Conservation (phyloP, 768 basidiomycete species). For the Boletus vinaceobasis region DNA sequence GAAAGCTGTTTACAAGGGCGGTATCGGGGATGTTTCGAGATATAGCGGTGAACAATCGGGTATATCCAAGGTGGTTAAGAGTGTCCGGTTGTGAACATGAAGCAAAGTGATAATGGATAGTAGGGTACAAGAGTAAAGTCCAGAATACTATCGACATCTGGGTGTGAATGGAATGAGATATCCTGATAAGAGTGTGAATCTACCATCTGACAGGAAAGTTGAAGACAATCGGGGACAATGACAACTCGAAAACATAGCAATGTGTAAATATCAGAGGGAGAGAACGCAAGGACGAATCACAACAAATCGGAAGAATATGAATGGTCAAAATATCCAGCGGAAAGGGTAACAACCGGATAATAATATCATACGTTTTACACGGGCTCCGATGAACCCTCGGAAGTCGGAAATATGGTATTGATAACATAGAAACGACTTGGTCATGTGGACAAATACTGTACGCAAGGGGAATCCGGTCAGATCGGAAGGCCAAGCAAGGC, state of each 20-base stretch:
- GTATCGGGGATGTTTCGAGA: constrained; percentile 62
- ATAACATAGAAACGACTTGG: constrained; percentile 18
- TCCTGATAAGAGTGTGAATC: constrained; percentile 9
- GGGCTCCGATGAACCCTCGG: constrained; percentile 6
- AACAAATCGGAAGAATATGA: constrained; percentile 3
- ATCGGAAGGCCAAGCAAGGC: not conserved
- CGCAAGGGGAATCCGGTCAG: constrained; percentile 7
- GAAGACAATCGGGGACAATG: not conserved
- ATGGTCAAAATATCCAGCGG: constrained; percentile 8
- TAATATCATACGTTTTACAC: constrained; percentile 26
- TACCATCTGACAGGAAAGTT: constrained; percentile 9
- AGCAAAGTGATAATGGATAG: not conserved
- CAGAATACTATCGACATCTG: constrained; percentile 13
- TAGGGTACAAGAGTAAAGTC: constrained; percentile 12
- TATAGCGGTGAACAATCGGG: constrained; percentile 94
- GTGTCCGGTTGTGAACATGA: constrained; percentile 55
- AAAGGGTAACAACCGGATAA: constrained; percentile 17
- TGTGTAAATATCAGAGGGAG: constrained; percentile 8
- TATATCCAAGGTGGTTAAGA: constrained; percentile 88
- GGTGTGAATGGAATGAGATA: constrained; percentile 9
- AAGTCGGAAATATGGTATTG: constrained; percentile 22
- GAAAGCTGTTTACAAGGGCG: constrained; percentile 91
- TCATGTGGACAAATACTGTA: constrained; percentile 28
- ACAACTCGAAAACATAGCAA: constrained; percentile 16
- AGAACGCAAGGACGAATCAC: constrained; percentile 1